Evolutionary conservation across 768 basidiomycete species (phyloP).

Genomic region (Termitomyces heimii): DNA sequence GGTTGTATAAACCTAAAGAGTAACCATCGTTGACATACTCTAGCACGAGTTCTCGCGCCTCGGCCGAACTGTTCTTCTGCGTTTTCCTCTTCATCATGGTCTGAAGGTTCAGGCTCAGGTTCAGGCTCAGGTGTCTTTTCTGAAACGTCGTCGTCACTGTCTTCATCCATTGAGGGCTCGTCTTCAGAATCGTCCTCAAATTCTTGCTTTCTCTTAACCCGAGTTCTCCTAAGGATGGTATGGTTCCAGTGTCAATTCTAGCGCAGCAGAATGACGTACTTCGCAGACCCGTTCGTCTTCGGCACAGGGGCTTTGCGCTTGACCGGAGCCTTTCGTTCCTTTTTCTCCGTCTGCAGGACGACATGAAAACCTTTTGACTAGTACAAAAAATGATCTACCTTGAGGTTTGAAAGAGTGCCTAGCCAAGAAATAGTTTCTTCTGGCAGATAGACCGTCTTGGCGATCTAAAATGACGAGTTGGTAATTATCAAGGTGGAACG

Average conservation of each 20-base stretch:
- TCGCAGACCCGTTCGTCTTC: constrained; percentile 42
- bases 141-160: constrained; percentile 35
- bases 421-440: constrained; percentile 56
- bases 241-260: constrained; percentile 1
- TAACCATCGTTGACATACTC: constrained; percentile 7
- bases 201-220: constrained; percentile 26
- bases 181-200: constrained; percentile 38
- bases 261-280: constrained; percentile 27
- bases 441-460: constrained; percentile 64
- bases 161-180: constrained; percentile 23
- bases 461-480: constrained; percentile 37
- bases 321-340: constrained; percentile 40
- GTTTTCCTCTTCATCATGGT: constrained; percentile 18
- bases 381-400: constrained; percentile 16
- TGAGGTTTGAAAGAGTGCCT: constrained; percentile 37
- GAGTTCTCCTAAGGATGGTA: constrained; percentile 25
- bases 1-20: background rate
- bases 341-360: constrained; percentile 28
- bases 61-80: constrained; percentile 25
- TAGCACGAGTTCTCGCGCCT: constrained; percentile 20
- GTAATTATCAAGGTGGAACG: background rate
- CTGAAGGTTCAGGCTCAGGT: constrained; percentile 11
- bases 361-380: background rate
- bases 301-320: constrained; percentile 49
- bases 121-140: constrained; percentile 19